Conservation (phyloP, 2,329 filamentous ascomycete species). For the Talaromyces sp. region DNA sequence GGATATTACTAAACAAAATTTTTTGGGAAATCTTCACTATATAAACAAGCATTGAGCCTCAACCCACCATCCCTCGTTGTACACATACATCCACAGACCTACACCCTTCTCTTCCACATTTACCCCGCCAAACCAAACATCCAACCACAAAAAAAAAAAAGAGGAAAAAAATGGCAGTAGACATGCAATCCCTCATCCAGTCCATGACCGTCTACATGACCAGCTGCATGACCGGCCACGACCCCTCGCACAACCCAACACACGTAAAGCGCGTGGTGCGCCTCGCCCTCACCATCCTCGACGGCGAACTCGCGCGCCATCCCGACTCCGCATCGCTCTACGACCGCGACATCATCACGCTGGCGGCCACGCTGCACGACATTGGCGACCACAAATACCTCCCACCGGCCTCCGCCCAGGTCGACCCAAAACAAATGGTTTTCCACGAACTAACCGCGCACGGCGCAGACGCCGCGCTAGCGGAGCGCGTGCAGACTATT, state of each 20-base stretch:
- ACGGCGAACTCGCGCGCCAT: conserved; percentile 37
- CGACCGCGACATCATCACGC: conserved; percentile 56
- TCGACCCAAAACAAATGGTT: conserved; percentile 26
- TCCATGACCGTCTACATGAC: conserved; percentile 60
- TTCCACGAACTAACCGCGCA: conserved; percentile 22
- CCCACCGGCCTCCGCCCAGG: conserved; percentile 19
- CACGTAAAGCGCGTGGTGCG: conserved; percentile 76
- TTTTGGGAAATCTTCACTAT: not conserved
- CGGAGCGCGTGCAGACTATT: conserved; percentile 63
- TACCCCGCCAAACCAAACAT: not conserved
- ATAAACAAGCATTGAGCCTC: too few species aligned
- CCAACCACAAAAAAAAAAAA: not conserved
- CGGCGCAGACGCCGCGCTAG: conserved; percentile 55
- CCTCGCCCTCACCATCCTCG: conserved; percentile 64
- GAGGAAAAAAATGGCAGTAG: not conserved
- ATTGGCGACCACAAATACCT: conserved; percentile 83
- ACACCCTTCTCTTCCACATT: not conserved
- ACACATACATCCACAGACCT: not conserved
- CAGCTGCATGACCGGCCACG: conserved; percentile 67
- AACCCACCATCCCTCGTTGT: not conserved
- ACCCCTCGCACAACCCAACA: conserved; percentile 81
- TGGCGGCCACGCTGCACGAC: conserved; percentile 77
- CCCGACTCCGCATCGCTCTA: conserved; percentile 25
- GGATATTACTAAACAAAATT: too few species aligned
- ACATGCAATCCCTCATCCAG: conserved; percentile 44